These are phyloP conservation scores for Solanum chacoense DNA, from an alignment of 305 asterid species.

Conservation along the genomic window DNA sequence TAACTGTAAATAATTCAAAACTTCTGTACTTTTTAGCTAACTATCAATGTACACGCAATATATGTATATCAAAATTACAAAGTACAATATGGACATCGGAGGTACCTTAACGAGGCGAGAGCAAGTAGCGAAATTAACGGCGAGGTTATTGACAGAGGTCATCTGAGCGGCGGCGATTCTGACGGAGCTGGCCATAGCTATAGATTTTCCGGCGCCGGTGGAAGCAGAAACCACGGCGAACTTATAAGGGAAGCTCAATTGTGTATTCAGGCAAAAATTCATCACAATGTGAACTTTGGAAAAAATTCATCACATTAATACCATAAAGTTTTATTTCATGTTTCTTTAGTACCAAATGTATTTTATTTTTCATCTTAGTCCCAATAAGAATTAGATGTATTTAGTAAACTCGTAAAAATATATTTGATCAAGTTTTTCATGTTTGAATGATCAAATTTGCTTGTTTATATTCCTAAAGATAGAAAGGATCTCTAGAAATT, in stretches of 20 bases:
- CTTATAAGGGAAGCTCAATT: background rate
- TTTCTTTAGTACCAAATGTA: background rate
- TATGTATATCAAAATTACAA: background rate
- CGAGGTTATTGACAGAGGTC: slow-evolving; percentile 74
- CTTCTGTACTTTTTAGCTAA: background rate
- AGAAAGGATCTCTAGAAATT: background rate
- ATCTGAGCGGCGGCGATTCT: slow-evolving; percentile 90
- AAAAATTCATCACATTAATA: background rate
- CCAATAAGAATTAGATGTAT: background rate
- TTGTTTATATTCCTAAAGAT: background rate
- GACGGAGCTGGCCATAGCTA: slow-evolving; percentile 46
- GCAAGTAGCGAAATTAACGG: slow-evolving; percentile 65
- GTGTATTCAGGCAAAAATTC: background rate
- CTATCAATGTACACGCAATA: background rate
- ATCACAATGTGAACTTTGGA: background rate
- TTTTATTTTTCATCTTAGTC: background rate
- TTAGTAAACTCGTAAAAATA: background rate
- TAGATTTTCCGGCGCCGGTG: slow-evolving; percentile 14
- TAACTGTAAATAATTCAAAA: background rate
- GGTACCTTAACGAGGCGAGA: slow-evolving; percentile 60
- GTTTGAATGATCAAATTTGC: background rate
- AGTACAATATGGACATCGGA: background rate
- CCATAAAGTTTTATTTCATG: background rate
- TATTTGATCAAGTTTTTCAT: background rate
- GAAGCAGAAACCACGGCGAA: background rate